These are phyloP conservation scores for Nannochloropsis salina DNA, from an alignment of 108 stramenopile genomes.

Conservation along the genomic window DNA sequence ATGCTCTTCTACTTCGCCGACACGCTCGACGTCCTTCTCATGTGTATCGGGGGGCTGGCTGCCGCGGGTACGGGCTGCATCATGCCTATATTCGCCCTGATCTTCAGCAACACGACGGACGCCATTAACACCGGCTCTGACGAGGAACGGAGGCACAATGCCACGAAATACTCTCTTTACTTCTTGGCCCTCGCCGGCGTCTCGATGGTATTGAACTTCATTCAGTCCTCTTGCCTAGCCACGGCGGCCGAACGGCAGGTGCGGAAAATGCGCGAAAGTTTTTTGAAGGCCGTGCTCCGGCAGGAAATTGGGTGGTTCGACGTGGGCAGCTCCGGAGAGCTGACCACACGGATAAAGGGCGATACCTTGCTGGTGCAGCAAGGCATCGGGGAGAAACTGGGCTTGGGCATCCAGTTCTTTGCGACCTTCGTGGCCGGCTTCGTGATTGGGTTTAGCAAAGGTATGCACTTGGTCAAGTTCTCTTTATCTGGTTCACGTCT, in stretches of 20 bases:
- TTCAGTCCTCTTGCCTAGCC: constrained; percentile 28
- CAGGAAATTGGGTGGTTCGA: constrained; percentile 51
- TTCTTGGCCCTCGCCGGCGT: constrained; percentile 31
- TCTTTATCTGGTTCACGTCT: too few species aligned
- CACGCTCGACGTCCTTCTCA: not conserved
- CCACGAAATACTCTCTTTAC: constrained; percentile 29
- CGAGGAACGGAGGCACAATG: constrained; percentile 23
- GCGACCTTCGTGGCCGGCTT: constrained; percentile 42
- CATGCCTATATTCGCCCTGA: constrained; percentile 1
- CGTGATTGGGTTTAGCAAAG: constrained; percentile 31
- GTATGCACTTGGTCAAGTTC: not conserved
- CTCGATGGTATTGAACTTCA: constrained; percentile 29
- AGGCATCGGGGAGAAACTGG: constrained; percentile 41
- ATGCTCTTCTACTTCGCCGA: constrained; percentile 11
- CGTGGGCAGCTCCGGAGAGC: constrained; percentile 41
- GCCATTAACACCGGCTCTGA: not conserved
- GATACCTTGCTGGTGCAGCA: constrained; percentile 44
- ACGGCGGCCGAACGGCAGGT: constrained; percentile 39
- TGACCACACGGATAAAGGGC: constrained; percentile 42
- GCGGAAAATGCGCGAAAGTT: constrained; percentile 15
- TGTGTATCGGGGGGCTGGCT: not conserved
- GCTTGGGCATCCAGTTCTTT: constrained; percentile 32
- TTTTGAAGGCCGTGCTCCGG: constrained; percentile 30
- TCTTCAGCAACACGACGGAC: not conserved
- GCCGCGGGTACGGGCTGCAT: not conserved